Percentiles rank a stretch among this genome's conserved stretches.
Evolutionary conservation across 164 flowering plant species (phyloP).

Genomic region (Aristolochia contorta): DNA sequence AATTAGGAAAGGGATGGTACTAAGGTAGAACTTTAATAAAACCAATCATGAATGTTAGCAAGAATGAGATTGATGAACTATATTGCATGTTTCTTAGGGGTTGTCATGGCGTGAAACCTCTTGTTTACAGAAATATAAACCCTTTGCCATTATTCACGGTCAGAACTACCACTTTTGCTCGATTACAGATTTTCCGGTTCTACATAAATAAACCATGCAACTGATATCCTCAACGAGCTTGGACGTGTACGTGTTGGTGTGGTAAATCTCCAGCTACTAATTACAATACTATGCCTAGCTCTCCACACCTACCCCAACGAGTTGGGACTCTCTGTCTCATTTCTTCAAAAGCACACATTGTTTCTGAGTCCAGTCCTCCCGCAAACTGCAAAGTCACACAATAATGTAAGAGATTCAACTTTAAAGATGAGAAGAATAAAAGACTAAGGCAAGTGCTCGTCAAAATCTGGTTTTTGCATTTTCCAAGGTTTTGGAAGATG

Average conservation of each 20-base stretch:
- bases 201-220: neutral
- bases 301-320: constrained; percentile 27
- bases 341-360: constrained; percentile 57
- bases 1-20: too few species aligned
- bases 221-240: neutral
- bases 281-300: constrained; percentile 27
- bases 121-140: too few species aligned
- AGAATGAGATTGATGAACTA: too few species aligned
- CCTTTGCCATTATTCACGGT: too few species aligned
- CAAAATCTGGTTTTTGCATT: too few species aligned
- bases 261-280: neutral
- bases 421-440: neutral
- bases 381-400: constrained; percentile 38
- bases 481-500: too few species aligned
- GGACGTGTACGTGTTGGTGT: neutral
- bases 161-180: neutral
- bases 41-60: too few species aligned
- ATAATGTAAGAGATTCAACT: neutral
- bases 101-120: too few species aligned
- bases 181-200: neutral
- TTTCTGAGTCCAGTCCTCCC: constrained; percentile 68
- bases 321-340: constrained; percentile 44
- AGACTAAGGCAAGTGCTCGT: too few species aligned
- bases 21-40: too few species aligned
- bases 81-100: too few species aligned